phyloP scores from a whole-genome alignment of 2,329 filamentous ascomycete genomes.

The Ustulina deusta region DNA sequence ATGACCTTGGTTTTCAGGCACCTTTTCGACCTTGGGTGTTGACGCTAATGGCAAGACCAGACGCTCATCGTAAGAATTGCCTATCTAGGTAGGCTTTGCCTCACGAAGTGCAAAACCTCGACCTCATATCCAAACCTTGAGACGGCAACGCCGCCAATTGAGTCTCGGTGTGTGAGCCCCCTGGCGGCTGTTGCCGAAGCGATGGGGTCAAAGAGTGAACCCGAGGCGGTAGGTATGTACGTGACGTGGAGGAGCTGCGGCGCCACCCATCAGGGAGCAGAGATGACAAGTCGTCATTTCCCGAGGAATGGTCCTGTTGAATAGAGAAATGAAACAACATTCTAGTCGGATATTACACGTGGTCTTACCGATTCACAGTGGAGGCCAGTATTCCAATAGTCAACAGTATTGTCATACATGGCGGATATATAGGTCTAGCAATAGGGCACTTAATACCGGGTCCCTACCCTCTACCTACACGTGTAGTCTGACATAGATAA shows the following conservation, averaged over 20 bases:
- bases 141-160: constrained; percentile 3
- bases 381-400: constrained; percentile 7
- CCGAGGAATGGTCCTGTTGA: constrained; percentile 26
- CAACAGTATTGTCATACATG: neutral
- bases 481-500: neutral
- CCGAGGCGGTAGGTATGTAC: neutral
- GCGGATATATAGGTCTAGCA: neutral
- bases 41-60: neutral
- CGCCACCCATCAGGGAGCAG: neutral
- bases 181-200: constrained; percentile 27
- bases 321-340: constrained; percentile 18
- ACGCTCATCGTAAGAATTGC: neutral
- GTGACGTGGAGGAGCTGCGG: neutral
- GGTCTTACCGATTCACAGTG: neutral
- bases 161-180: constrained; percentile 1
- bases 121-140: neutral
- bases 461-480: neutral
- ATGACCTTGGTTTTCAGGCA: neutral
- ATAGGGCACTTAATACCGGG: neutral
- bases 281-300: constrained; percentile 23
- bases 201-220: constrained; percentile 11
- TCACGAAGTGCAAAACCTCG: neutral
- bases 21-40: neutral
- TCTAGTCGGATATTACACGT: constrained; percentile 5
- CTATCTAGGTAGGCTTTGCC: neutral